Evolutionary conservation across 805 yeast genomes (phyloP).

Genomic region (Barnettozyma siamensis): DNA sequence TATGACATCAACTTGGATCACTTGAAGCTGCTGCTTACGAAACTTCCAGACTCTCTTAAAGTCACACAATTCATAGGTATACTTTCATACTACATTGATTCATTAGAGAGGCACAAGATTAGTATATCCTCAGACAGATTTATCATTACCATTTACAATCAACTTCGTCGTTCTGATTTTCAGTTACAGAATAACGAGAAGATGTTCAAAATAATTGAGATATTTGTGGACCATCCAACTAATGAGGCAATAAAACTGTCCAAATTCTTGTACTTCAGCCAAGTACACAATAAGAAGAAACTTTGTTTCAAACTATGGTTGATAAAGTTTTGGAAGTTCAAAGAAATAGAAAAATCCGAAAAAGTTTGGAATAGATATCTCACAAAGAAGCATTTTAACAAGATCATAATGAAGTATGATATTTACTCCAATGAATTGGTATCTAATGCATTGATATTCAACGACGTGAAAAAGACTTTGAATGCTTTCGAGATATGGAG

Average conservation of each 20-base stretch:
- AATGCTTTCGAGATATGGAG: constrained; percentile 20
- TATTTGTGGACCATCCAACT: constrained; percentile 17
- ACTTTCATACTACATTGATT: constrained; percentile 13
- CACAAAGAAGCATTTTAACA: constrained; percentile 12
- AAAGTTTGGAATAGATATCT: constrained; percentile 16
- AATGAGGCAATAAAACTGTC: constrained; percentile 24
- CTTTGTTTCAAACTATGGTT: constrained; percentile 16
- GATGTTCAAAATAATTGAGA: constrained; percentile 15
- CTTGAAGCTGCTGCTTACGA: constrained; percentile 7
- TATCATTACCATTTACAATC: constrained; percentile 21
- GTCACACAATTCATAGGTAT: constrained; percentile 17
- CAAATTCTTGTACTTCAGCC: constrained; percentile 15
- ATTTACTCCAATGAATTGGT: constrained; percentile 14
- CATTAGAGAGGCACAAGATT: constrained; percentile 13
- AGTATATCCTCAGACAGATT: constrained; percentile 17
- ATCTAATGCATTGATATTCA: constrained; percentile 18
- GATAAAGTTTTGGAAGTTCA: constrained; percentile 14
- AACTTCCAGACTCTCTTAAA: constrained; percentile 7
- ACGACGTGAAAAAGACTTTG: constrained; percentile 10
- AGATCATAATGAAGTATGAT: constrained; percentile 11
- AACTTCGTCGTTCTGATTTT: constrained; percentile 8
- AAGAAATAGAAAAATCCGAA: constrained; percentile 14
- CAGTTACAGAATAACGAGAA: constrained; percentile 6
- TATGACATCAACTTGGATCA: constrained; percentile 11
- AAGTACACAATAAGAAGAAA: constrained; percentile 1